Conservation (phyloP, 352 stramenopile species). For the Elongisporangium undulatum region DNA sequence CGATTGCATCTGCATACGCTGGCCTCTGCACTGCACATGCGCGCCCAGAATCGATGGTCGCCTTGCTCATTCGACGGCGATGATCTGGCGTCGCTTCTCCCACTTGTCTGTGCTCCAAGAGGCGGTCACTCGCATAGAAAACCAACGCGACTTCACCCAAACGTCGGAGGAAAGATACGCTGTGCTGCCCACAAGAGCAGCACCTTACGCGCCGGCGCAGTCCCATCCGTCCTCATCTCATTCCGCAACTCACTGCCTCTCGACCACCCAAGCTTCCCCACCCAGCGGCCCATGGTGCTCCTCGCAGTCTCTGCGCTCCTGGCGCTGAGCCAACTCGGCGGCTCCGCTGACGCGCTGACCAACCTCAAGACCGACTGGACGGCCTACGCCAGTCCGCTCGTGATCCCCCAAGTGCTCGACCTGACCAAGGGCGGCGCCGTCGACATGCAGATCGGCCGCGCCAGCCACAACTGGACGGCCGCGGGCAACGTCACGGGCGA, state of each 20-base stretch:
- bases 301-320: neutral
- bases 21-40: no score
- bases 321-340: slow-evolving; percentile 1
- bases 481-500: slow-evolving; percentile 26
- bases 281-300: slow-evolving; percentile 15
- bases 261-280: neutral
- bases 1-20: neutral
- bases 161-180: neutral
- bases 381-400: slow-evolving; percentile 27
- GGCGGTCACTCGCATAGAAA: neutral
- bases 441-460: slow-evolving; percentile 28
- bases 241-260: neutral
- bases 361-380: slow-evolving; percentile 42
- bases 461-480: slow-evolving; percentile 36
- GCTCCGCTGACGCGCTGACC: slow-evolving; percentile 8
- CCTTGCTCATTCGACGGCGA: neutral
- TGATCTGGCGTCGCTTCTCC: neutral
- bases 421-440: slow-evolving; percentile 24
- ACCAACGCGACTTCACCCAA: neutral
- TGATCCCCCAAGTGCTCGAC: slow-evolving; percentile 43
- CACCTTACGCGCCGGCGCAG: neutral
- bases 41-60: neutral
- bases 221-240: neutral
- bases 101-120: neutral
- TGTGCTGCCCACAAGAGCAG: neutral